Evolutionary conservation across 2,329 filamentous ascomycete species (phyloP).

Genomic region (Madurella fahalii): DNA sequence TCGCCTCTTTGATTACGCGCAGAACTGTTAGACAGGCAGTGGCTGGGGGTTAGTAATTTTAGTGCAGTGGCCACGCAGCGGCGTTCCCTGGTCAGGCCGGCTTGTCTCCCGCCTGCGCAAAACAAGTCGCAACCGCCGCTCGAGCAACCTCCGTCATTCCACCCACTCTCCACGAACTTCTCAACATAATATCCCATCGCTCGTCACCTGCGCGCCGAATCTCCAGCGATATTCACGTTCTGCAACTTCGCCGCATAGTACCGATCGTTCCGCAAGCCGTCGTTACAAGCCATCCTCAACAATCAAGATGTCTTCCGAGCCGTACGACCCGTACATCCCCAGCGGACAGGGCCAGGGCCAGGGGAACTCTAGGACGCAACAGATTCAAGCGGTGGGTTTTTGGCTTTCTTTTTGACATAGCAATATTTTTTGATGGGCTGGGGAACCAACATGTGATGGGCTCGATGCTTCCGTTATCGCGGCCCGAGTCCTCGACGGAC

Average conservation of each 20-base stretch:
- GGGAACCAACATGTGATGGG: neutral
- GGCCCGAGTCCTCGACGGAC: neutral
- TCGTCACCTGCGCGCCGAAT: slow-evolving; percentile 7
- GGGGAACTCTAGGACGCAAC: slow-evolving; percentile 50
- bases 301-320: slow-evolving; percentile 49
- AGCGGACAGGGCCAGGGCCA: slow-evolving; percentile 45
- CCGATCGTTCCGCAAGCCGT: neutral
- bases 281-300: slow-evolving; percentile 12
- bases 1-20: too few species aligned
- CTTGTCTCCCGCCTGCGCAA: slow-evolving; percentile 25
- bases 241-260: neutral
- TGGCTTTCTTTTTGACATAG: slow-evolving; percentile 12
- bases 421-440: slow-evolving; percentile 4
- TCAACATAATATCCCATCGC: neutral
- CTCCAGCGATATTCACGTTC: neutral
- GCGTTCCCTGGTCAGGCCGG: slow-evolving; percentile 18
- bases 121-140: slow-evolving; percentile 24
- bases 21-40: too few species aligned
- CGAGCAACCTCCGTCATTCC: slow-evolving; percentile 20
- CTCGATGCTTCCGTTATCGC: neutral
- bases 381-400: slow-evolving; percentile 77
- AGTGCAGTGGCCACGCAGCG: slow-evolving; percentile 17
- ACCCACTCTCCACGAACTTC: slow-evolving; percentile 12
- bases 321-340: slow-evolving; percentile 88
- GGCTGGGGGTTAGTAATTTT: slow-evolving; percentile 2